Evolutionary conservation across 768 basidiomycete genomes (phyloP).

Genomic region (Lactarius quietus): DNA sequence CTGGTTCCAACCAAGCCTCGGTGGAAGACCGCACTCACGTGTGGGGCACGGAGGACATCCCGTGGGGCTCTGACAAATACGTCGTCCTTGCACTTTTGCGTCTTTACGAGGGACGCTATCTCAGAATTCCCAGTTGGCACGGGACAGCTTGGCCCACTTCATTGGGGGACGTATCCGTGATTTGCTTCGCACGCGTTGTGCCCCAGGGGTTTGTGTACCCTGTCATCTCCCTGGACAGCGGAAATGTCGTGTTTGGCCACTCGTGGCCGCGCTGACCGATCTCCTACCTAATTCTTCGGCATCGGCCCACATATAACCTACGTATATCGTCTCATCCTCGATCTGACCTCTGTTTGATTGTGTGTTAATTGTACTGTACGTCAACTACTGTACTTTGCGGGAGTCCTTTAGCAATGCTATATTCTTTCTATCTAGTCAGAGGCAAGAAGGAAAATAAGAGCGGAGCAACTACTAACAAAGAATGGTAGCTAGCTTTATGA

Average conservation of each 20-base stretch:
- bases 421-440: no score
- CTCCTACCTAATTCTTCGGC: not conserved
- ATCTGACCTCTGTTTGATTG: no score
- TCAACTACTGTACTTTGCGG: no score
- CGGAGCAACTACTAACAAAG: no score
- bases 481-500: no score
- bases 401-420: no score
- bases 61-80: not conserved
- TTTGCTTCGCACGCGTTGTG: not conserved
- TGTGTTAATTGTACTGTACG: no score
- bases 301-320: no score
- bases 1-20: constrained; percentile 1
- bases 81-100: constrained; percentile 6
- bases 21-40: not conserved
- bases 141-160: not conserved
- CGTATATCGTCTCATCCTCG: no score
- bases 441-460: no score
- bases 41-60: not conserved
- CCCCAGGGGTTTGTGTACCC: not conserved
- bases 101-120: not conserved
- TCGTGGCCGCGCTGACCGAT: not conserved
- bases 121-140: not conserved
- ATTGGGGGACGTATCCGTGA: not conserved
- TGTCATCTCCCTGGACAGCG: constrained; percentile 1
- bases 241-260: not conserved